These are phyloP conservation scores for Phalaenopsis hybrid DNA, from an alignment of 116 monocot species.

Conservation along the genomic window DNA sequence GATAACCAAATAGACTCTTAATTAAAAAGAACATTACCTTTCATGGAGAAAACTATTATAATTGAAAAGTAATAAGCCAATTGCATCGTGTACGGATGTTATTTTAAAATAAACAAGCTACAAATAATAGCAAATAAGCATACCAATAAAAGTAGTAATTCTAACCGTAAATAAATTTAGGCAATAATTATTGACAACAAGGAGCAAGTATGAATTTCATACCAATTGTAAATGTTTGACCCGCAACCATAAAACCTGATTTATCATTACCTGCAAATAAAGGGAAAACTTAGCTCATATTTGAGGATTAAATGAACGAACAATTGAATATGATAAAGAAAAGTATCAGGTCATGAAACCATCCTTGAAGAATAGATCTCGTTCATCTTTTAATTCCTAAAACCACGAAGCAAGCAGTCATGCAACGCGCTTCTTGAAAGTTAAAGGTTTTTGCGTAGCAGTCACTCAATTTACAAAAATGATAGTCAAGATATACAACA, in stretches of 20 bases:
- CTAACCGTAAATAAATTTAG: too few species aligned
- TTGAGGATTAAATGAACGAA: background rate
- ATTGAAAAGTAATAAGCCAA: background rate
- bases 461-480: background rate
- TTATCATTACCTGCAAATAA: slow-evolving; percentile 62
- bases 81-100: too few species aligned
- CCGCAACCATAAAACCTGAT: slow-evolving; percentile 81
- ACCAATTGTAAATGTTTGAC: slow-evolving; percentile 98
- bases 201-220: slow-evolving; percentile 2
- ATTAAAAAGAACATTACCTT: background rate
- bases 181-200: background rate
- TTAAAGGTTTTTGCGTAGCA: background rate
- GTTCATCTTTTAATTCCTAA: background rate
- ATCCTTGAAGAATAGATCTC: background rate
- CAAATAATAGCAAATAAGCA: too few species aligned
- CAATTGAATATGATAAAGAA: background rate
- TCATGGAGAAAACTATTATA: background rate
- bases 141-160: too few species aligned
- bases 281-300: background rate
- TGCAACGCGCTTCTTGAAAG: background rate
- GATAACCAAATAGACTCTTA: background rate
- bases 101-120: too few species aligned
- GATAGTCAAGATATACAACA: background rate
- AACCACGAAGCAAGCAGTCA: background rate
- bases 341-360: background rate